phyloP scores from a whole-genome alignment of 78 protist species.

The Cavenderia fasciculata region DNA sequence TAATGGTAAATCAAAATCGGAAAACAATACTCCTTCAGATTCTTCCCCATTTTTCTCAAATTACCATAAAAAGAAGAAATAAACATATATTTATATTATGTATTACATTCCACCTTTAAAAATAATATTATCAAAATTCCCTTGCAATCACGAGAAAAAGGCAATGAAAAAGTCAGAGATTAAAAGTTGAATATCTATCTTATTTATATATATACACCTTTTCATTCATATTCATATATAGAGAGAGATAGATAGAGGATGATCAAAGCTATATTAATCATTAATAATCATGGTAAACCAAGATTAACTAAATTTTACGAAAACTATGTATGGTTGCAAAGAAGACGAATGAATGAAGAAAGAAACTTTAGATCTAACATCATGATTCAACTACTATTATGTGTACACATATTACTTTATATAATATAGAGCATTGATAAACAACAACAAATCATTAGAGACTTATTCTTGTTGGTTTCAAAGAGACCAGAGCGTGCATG shows the following conservation, averaged over 20 bases:
- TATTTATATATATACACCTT: too few relatives aligned
- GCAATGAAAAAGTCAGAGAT: too few relatives aligned
- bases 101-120: too few relatives aligned
- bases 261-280: conserved; percentile 90
- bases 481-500: conserved; percentile 92
- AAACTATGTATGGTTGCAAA: conserved; percentile 30
- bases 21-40: too few relatives aligned
- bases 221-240: background rate
- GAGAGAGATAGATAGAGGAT: conserved; percentile 74
- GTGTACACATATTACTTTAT: background rate
- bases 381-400: background rate
- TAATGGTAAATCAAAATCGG: too few relatives aligned
- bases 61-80: too few relatives aligned
- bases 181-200: too few relatives aligned
- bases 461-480: conserved; percentile 81
- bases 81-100: too few relatives aligned
- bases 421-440: conserved; percentile 65
- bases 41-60: too few relatives aligned
- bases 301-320: conserved; percentile 93
- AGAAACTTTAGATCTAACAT: background rate
- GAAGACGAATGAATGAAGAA: background rate
- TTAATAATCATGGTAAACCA: conserved; percentile 95
- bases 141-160: too few relatives aligned
- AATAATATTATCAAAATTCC: too few relatives aligned
- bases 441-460: conserved; percentile 89